Base-by-base conservation (phyloP, 176 grass and related monocot genomes). In the Eleusine indica region DNA sequence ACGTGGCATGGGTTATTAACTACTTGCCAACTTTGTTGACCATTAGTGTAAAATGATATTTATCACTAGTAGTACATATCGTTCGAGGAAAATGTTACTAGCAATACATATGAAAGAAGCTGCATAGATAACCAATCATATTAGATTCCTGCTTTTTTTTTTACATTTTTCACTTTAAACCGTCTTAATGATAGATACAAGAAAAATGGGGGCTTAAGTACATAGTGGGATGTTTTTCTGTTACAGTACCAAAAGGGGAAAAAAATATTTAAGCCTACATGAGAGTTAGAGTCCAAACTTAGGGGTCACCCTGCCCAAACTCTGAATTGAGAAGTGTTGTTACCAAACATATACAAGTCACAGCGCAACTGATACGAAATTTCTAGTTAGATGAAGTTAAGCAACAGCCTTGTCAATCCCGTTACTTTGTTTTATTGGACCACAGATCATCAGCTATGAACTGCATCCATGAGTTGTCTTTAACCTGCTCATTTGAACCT, bases 381-480 rank as follows among this genome's bases (percentile, higher is more conserved):
- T 53, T 83, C 70, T 87, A 39, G 89, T 87, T 84, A 87, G 74
- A 39, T 84, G 70, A 48, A 69, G 80, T 87, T 80, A 86, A 73
- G 35, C n/a, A 80, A 71, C 37, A 70, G 61, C 43, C 17, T 84
- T 67, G 17, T 84, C 52, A 43, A 79, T 39, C 18, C 18, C 29
- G 53, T 90, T 87, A 86, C 60, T 92, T 90, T 17, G 89, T 72
- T 78, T 91, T 78, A 75, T 87, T 95, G 77, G 82, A 94, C 91
- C 97, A 93, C 35, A 83, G 60, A 64, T 93, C 97, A 17, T 99
- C 97, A 21, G 90, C 80, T 84, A 99, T 99, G 91, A 96, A 99
- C 79, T 99, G 91, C 93, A 99, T 96, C 97, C 97, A 99, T 39
- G 97, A 85, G 73, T 92, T 94, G 54, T 99, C 97, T 89, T 94